phyloP scores from a whole-genome alignment of 108 stramenopile species.

The Discostella pseudostelligera region DNA sequence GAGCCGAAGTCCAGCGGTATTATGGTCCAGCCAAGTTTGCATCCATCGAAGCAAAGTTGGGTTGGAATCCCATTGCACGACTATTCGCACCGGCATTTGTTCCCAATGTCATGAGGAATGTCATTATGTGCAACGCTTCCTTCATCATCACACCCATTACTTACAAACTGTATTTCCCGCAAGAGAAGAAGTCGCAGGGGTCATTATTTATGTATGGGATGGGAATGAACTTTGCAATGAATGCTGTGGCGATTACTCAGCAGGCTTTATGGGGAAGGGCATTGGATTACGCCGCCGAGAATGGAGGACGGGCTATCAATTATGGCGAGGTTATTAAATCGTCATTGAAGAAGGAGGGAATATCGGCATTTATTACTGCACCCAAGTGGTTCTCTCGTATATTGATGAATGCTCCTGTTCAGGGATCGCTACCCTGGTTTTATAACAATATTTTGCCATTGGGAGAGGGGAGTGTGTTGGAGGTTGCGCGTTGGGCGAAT shows the following conservation, averaged over 20 bases:
- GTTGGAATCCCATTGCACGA: conserved; percentile 30
- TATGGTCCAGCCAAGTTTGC: conserved; percentile 54
- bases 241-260: conserved; percentile 74
- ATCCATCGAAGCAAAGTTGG: conserved; percentile 43
- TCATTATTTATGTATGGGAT: conserved; percentile 73
- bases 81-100: conserved; percentile 47
- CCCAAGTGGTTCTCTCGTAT: conserved; percentile 75
- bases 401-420: conserved; percentile 78
- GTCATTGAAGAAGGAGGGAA: conserved; percentile 55
- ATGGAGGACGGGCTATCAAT: conserved; percentile 40
- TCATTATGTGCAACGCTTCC: conserved; percentile 66
- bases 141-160: conserved; percentile 72
- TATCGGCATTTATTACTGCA: conserved; percentile 67
- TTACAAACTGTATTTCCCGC: conserved; percentile 71
- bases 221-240: conserved; percentile 71
- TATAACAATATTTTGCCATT: conserved; percentile 79
- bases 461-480: conserved; percentile 57
- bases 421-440: conserved; percentile 75
- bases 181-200: conserved; percentile 58
- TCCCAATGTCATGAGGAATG: conserved; percentile 47
- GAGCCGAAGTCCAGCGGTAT: conserved; percentile 77
- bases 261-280: conserved; percentile 77
- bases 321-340: conserved; percentile 53
- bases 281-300: conserved; percentile 49
- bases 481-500: conserved; percentile 14